Conservation (phyloP, 805 yeast genomes). For the Saturnispora galanensis region DNA sequence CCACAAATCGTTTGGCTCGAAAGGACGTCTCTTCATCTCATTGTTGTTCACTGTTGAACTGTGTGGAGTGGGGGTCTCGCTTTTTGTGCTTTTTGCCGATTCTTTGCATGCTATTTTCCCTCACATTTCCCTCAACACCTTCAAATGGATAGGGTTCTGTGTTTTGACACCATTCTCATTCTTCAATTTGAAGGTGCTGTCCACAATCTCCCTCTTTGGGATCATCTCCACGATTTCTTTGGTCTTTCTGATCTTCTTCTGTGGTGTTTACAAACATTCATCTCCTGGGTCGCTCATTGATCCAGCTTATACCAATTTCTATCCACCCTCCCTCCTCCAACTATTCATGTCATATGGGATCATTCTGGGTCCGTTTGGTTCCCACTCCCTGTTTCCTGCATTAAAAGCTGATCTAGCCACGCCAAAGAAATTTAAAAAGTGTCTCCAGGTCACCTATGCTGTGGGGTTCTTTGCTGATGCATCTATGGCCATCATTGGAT, state of each 20-base stretch:
- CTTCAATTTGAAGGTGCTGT: constrained; percentile 44
- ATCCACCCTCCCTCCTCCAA: constrained; percentile 30
- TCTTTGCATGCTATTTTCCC: constrained; percentile 66
- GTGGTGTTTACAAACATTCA: constrained; percentile 35
- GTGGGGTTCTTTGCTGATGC: constrained; percentile 51
- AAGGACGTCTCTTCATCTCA: constrained; percentile 66
- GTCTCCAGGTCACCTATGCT: constrained; percentile 46
- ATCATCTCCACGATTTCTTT: constrained; percentile 45
- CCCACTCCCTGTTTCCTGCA: constrained; percentile 77
- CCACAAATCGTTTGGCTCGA: constrained; percentile 71
- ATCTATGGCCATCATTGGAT: constrained; percentile 55
- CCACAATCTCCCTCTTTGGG: constrained; percentile 47
- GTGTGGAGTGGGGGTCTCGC: constrained; percentile 71
- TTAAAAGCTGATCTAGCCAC: constrained; percentile 66
- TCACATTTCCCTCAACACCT: constrained; percentile 37
- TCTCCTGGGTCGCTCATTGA: constrained; percentile 48
- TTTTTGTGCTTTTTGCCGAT: constrained; percentile 77
- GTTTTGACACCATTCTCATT: constrained; percentile 74
- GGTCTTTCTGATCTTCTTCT: constrained; percentile 33
- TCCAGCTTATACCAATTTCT: constrained; percentile 35
- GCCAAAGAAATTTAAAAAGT: constrained; percentile 46
- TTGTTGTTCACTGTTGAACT: constrained; percentile 67
- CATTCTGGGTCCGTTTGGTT: constrained; percentile 73
- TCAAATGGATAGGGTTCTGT: constrained; percentile 59
- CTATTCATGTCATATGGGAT: constrained; percentile 49